Percentiles rank a stretch among this genome's conserved stretches.
Conservation (phyloP, 495 filamentous ascomycete species). For the Annulohypoxylon maeteangense region DNA sequence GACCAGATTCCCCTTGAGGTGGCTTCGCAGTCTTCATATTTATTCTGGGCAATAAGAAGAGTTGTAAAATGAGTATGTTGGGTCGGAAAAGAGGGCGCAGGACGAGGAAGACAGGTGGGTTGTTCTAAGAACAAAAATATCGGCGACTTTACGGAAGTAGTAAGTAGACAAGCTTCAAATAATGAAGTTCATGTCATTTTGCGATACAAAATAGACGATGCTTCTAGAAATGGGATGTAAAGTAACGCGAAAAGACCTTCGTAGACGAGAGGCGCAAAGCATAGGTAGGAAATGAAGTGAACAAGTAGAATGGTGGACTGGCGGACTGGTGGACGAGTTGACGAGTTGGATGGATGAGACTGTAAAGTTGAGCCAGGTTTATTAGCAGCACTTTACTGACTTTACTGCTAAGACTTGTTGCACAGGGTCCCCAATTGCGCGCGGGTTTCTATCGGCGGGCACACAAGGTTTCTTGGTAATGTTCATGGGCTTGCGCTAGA, state of each 20-base stretch:
- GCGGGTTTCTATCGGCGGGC: constrained; percentile 42
- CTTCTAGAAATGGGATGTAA: constrained; percentile 26
- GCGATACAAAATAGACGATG: constrained; percentile 33
- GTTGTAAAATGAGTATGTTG: constrained; percentile 13
- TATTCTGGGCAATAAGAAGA: background rate
- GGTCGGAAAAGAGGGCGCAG: constrained; percentile 20
- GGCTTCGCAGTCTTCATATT: constrained; percentile 66
- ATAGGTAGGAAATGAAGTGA: constrained; percentile 3
- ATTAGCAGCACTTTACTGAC: background rate
- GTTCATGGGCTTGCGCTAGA: constrained; percentile 21
- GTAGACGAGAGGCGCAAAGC: constrained; percentile 46
- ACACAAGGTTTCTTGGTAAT: constrained; percentile 22
- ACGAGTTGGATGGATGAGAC: constrained; percentile 22
- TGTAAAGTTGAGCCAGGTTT: constrained; percentile 7
- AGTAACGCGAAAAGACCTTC: constrained; percentile 29
- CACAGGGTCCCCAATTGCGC: constrained; percentile 40
- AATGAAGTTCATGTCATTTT: constrained; percentile 48
- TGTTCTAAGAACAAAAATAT: constrained; percentile 25
- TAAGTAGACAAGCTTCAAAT: constrained; percentile 42
- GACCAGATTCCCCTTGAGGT: constrained; percentile 52
- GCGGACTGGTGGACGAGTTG: background rate
- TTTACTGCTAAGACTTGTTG: background rate
- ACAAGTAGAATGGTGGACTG: constrained; percentile 15
- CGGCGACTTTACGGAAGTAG: constrained; percentile 25
- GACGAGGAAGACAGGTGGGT: background rate